Evolutionary conservation across 805 yeast species (phyloP).

Genomic region (Candida patagonica): DNA sequence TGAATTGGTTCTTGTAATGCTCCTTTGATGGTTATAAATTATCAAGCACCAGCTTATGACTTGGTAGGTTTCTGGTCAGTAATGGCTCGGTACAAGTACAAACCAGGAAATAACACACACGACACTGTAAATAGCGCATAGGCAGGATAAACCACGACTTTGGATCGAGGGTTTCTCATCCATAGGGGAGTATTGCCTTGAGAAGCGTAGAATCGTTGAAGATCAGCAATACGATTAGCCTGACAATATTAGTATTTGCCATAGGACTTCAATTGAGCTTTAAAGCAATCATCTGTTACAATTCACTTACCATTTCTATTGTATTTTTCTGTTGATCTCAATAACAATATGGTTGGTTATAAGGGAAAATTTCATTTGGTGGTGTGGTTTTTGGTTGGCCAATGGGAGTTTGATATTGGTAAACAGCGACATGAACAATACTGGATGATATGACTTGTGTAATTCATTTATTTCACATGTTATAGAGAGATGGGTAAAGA

Average conservation of each 20-base stretch:
- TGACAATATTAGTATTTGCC: not conserved
- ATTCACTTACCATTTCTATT: constrained; percentile 1
- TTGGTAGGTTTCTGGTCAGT: constrained; percentile 4
- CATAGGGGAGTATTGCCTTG: constrained; percentile 27
- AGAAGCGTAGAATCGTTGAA: constrained; percentile 31
- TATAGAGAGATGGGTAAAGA: no score
- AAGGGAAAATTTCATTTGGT: not conserved
- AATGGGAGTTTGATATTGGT: not conserved
- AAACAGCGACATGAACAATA: no score
- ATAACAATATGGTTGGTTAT: no score
- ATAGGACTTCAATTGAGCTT: no score
- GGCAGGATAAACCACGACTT: constrained; percentile 67
- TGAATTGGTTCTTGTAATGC: no score
- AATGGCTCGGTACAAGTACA: constrained; percentile 63
- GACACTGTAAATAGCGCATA: constrained; percentile 63
- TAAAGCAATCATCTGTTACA: no score
- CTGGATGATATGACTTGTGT: no score
- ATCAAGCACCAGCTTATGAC: no score
- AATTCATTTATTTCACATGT: no score
- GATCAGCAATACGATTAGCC: constrained; percentile 24
- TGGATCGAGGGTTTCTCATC: constrained; percentile 54
- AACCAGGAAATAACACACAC: constrained; percentile 51
- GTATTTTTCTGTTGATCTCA: not conserved
- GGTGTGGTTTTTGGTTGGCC: constrained; percentile 1
- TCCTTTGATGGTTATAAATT: no score